Percentiles rank a stretch among this genome's conserved stretches.
Conservation (phyloP, 225 moss, liverwort and hornwort genomes). For the Physcomitrium patens region DNA sequence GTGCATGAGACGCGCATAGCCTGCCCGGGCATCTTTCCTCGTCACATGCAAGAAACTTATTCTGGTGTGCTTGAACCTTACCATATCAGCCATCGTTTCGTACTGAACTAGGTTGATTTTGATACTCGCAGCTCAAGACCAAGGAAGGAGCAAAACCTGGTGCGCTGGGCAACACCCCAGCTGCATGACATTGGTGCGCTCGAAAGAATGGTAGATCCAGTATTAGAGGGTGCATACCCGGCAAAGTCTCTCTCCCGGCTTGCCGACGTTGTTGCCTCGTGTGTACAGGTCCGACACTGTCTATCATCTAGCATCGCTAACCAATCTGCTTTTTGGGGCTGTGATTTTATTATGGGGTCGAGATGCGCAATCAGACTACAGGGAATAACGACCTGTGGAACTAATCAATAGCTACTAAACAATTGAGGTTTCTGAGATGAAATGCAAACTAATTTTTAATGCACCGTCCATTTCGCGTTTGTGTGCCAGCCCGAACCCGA, state of each 20-base stretch:
- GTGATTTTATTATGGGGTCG: not conserved
- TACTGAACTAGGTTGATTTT: not conserved
- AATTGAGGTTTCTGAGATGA: not conserved
- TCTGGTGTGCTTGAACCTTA: not conserved
- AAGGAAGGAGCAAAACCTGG: constrained; percentile 69
- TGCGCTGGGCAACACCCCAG: constrained; percentile 83
- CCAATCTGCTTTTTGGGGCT: not conserved
- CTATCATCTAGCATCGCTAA: not conserved
- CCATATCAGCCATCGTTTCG: not conserved
- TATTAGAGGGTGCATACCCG: constrained; percentile 72
- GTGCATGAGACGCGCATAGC: not conserved
- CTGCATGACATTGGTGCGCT: constrained; percentile 82
- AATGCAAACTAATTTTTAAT: constrained; percentile 10
- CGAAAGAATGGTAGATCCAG: constrained; percentile 74
- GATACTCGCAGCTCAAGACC: constrained; percentile 57
- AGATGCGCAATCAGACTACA: not conserved
- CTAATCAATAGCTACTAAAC: not conserved
- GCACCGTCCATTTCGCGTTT: not conserved
- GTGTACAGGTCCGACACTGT: constrained; percentile 76
- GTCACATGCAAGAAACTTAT: not conserved
- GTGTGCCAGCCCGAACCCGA: constrained; percentile 75
- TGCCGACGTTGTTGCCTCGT: constrained; percentile 71
- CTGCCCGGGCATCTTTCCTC: not conserved
- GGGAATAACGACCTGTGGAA: not conserved
- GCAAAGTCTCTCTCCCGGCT: constrained; percentile 80